These are phyloP conservation scores for Kondoa malvinella DNA, from an alignment of 768 basidiomycete genomes.

Conservation along the genomic window DNA sequence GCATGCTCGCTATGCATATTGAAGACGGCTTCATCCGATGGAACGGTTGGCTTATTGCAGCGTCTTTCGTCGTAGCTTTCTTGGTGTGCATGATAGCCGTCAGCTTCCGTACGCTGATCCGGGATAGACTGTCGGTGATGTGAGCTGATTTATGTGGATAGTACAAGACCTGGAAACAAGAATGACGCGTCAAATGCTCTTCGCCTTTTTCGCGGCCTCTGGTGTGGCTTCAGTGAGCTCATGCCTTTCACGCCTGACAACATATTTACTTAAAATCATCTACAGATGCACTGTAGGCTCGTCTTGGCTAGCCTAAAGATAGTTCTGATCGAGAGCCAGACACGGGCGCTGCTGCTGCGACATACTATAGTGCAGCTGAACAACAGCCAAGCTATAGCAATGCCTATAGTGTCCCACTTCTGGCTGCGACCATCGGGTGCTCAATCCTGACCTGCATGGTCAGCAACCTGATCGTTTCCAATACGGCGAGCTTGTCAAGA, in stretches of 20 bases:
- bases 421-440: background rate
- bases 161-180: conserved; percentile 3
- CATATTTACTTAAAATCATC: too few species aligned
- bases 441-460: conserved; percentile 1
- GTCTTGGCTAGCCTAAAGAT: too few species aligned
- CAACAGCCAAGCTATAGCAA: background rate
- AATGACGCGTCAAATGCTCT: background rate
- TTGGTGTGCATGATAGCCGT: conserved; percentile 2
- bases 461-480: background rate
- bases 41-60: background rate
- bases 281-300: too few species aligned
- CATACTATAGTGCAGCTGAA: background rate
- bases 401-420: background rate
- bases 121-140: background rate
- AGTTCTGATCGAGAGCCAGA: too few species aligned
- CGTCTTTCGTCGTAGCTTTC: background rate
- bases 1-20: conserved; percentile 2
- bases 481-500: background rate
- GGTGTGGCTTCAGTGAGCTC: conserved; percentile 4
- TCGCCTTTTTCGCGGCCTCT: background rate
- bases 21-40: background rate
- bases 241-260: too few species aligned
- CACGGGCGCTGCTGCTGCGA: background rate
- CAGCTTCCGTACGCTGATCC: background rate
- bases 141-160: background rate